Base-by-base conservation (phyloP, 495 filamentous ascomycete genomes). In the Daldinia concentrica region DNA sequence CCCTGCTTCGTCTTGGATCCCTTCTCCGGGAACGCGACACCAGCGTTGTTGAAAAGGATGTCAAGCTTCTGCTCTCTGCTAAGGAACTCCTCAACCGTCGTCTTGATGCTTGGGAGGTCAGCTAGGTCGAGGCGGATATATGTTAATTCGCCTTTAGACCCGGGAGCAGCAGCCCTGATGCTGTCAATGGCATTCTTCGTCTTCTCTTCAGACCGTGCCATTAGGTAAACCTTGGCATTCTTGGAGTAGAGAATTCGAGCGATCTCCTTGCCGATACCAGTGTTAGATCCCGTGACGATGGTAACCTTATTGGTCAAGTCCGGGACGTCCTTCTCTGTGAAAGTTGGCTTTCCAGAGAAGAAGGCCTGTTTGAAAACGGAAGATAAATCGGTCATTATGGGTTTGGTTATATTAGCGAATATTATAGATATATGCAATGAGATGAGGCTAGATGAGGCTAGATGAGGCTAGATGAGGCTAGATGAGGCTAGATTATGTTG, bases 191-290 rank as follows among this genome's bases (percentile, higher is more conserved):
- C 79, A 15, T 30, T 41, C 36, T 72, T 69, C 22, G 80, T 68
- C 54, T 73, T 81, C 22, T 68, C 68, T 58, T 78, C 74, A 6
- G 79, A 81, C 36, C 87, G 84, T n/a, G 81, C 79, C 15, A 83
- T 78, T 45, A 88, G 78, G 74, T 87, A 88, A 22, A 88, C 81
- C 41, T 79, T 87, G 37, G 80, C 85, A 58, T 82, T 81, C 51
- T 78, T 77, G 8, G 72, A 59, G 62, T 83, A 85, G 37, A 86
- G 82, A 19, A 84, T 80, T 50, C 62, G 72, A 30, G 79, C 78
- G 3, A 85, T 74, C 66, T 86, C 81, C 59, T 79, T 77, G 50
- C 86, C 85, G 51, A 85, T 61, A 14, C 85, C 83, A 5, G 80
- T 68, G 32, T 83, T 84, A 34, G 80, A 77, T 34, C 86, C 86